Conservation (phyloP, 2,329 filamentous ascomycete species). For the Fusarium equiseti region DNA sequence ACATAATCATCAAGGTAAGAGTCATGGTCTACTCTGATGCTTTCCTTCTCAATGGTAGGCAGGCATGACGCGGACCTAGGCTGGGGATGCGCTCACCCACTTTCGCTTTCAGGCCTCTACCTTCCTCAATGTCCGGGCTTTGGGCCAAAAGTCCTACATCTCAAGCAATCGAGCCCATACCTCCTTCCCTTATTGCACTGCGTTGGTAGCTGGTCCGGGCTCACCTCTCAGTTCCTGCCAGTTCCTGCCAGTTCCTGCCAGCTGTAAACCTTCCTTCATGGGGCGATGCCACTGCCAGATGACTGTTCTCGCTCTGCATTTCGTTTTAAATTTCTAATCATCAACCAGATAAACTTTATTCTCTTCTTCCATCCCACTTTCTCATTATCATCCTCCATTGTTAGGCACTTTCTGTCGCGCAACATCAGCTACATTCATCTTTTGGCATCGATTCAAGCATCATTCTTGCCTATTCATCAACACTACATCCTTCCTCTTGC, state of each 20-base stretch:
- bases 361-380: conserved; percentile 30
- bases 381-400: conserved; percentile 6
- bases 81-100: not conserved
- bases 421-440: conserved; percentile 18
- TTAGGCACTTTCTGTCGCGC: conserved; percentile 12
- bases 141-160: not conserved
- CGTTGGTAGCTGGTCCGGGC: not conserved
- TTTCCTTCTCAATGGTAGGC: not conserved
- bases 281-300: not conserved
- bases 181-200: not conserved
- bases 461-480: conserved; percentile 38
- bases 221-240: conserved; percentile 11
- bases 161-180: not conserved
- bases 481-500: conserved; percentile 25
- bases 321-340: conserved; percentile 11
- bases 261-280: not conserved
- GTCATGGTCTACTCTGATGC: not conserved
- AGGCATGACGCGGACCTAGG: not conserved
- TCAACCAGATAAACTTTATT: not conserved
- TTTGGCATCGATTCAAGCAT: conserved; percentile 35
- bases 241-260: conserved; percentile 27
- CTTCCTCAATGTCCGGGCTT: not conserved
- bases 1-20: not conserved
- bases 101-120: not conserved
- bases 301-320: not conserved